These are phyloP conservation scores for Vaucheria bursata DNA, from an alignment of 352 stramenopile genomes.

Conservation along the genomic window DNA sequence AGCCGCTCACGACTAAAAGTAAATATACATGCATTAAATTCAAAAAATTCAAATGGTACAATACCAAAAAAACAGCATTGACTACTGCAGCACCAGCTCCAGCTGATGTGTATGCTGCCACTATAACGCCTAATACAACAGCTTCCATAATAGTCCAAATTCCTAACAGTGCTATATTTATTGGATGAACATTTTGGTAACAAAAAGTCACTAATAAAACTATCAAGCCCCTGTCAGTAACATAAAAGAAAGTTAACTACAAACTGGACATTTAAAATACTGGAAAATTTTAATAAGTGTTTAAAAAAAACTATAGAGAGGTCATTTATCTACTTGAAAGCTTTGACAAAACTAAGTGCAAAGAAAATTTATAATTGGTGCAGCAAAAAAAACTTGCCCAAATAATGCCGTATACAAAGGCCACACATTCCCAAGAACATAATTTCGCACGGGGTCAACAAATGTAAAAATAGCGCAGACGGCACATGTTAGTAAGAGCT, in stretches of 20 bases:
- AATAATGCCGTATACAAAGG: conserved; percentile 13
- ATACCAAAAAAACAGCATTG: conserved; percentile 1
- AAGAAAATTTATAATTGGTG: too few species aligned
- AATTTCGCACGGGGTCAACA: conserved; percentile 13
- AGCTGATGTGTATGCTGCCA: conserved; percentile 18
- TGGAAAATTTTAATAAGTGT: too few species aligned
- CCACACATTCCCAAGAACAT: conserved; percentile 25
- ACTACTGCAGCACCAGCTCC: conserved; percentile 1
- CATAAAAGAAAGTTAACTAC: too few species aligned
- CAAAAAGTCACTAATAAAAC: neutral
- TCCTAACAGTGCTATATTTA: conserved; percentile 28
- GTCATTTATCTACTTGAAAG: too few species aligned
- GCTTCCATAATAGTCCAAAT: conserved; percentile 36
- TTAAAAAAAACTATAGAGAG: too few species aligned
- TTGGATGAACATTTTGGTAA: conserved; percentile 36
- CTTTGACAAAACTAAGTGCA: too few species aligned
- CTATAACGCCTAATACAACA: conserved; percentile 21
- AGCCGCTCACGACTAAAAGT: too few species aligned
- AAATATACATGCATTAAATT: too few species aligned
- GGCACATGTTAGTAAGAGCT: conserved; percentile 29
- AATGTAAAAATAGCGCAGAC: conserved; percentile 16
- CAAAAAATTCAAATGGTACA: too few species aligned
- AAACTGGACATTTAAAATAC: too few species aligned
- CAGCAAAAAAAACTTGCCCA: too few species aligned
- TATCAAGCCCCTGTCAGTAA: neutral